phyloP scores from a whole-genome alignment of 129 eudicot genomes.

The Chrysanthemum lavandulifolium region DNA sequence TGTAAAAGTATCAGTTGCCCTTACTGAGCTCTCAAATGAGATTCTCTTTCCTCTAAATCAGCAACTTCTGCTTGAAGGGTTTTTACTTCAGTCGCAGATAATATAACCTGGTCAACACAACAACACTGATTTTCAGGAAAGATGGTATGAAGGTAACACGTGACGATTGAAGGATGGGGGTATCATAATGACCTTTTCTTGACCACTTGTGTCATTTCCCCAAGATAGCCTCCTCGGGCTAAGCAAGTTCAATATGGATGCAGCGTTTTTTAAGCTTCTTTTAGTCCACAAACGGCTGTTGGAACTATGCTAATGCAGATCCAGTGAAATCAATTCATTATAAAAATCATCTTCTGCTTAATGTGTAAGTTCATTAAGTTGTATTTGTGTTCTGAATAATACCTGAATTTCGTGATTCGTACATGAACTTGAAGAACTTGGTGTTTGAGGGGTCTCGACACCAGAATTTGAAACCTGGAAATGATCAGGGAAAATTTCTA shows the following conservation, averaged over 20 bases:
- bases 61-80: conserved; percentile 76
- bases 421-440: conserved; percentile 31
- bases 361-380: background rate
- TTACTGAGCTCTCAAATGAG: conserved; percentile 83
- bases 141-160: background rate
- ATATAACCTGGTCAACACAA: conserved; percentile 50
- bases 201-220: conserved; percentile 53
- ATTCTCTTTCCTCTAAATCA: conserved; percentile 75
- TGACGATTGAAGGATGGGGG: background rate
- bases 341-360: background rate
- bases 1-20: conserved; percentile 21
- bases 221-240: conserved; percentile 54
- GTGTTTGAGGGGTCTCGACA: conserved; percentile 34
- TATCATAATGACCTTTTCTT: conserved; percentile 58
- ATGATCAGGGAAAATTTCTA: conserved; percentile 69
- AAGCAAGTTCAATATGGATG: conserved; percentile 75
- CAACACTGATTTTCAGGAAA: background rate
- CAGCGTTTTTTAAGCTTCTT: conserved; percentile 62
- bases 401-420: conserved; percentile 44
- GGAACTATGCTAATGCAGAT: conserved; percentile 60
- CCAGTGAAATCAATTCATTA: conserved; percentile 22
- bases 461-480: conserved; percentile 64
- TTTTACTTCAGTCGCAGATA: conserved; percentile 71
- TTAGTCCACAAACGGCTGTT: conserved; percentile 43
- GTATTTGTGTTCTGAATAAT: conserved; percentile 1